Conservation (phyloP, 768 basidiomycete species). For the Brasilioporus rufonigricans region DNA sequence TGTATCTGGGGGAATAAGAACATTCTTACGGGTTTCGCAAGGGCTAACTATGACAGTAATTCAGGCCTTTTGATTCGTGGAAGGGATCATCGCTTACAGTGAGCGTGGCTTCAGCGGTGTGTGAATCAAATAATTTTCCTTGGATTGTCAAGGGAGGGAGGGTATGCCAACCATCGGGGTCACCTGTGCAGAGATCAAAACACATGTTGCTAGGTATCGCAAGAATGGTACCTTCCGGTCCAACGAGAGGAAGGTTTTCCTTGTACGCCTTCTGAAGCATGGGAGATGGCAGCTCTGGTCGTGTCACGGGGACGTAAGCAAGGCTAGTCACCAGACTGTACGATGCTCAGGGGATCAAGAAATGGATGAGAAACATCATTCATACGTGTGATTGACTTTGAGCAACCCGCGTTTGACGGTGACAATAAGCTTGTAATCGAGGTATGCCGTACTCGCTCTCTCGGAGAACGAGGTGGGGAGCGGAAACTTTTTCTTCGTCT, state of each 20-base stretch:
- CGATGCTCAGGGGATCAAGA: background rate
- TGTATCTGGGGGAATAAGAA: background rate
- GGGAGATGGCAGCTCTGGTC: too few relatives aligned
- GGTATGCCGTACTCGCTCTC: conserved; percentile 51
- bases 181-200: conserved; percentile 20
- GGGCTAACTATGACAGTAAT: conserved; percentile 37
- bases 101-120: conserved; percentile 28
- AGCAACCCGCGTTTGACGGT: conserved; percentile 49
- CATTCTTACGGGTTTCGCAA: conserved; percentile 46
- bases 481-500: conserved; percentile 35
- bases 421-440: conserved; percentile 54
- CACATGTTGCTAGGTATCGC: background rate
- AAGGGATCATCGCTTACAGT: conserved; percentile 26
- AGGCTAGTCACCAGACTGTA: conserved; percentile 34
- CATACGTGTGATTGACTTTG: conserved; percentile 50
- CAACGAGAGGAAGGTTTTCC: conserved; percentile 32
- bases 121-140: conserved; percentile 36
- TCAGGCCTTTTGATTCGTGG: background rate
- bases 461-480: conserved; percentile 57
- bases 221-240: conserved; percentile 29
- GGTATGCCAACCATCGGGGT: conserved; percentile 41
- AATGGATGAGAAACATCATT: background rate
- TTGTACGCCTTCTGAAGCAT: conserved; percentile 37
- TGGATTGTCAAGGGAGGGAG: conserved; percentile 30
- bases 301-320: conserved; percentile 32